Conservation (phyloP, 352 stramenopile genomes). For the Albugo candida region DNA sequence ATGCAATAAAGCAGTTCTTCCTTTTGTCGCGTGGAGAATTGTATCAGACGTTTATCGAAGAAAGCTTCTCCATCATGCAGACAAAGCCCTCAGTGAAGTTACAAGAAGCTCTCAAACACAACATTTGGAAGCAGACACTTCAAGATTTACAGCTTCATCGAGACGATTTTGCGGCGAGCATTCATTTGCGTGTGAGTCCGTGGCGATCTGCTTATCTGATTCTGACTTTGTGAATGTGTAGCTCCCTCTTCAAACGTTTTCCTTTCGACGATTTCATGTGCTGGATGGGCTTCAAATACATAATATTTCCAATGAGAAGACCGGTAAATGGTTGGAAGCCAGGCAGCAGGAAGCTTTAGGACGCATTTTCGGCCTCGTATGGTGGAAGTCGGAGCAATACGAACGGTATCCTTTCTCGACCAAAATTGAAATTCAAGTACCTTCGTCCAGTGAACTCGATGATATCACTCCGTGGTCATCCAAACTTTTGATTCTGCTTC, state of each 20-base stretch:
- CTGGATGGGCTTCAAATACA: background rate
- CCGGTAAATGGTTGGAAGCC: too few species aligned
- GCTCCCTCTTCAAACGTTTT: conserved; percentile 34
- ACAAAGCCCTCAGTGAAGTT: conserved; percentile 25
- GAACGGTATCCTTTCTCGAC: too few species aligned
- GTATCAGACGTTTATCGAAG: conserved; percentile 54
- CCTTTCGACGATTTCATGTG: conserved; percentile 17
- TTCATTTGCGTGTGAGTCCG: conserved; percentile 25
- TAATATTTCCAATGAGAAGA: too few species aligned
- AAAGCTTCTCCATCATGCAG: conserved; percentile 31
- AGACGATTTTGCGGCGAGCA: conserved; percentile 15
- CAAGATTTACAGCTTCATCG: conserved; percentile 25
- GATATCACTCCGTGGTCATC: too few species aligned
- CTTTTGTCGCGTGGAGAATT: conserved; percentile 42
- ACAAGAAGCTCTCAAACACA: conserved; percentile 40
- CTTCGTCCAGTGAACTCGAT: too few species aligned
- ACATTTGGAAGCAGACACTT: conserved; percentile 30
- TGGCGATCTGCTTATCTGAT: background rate
- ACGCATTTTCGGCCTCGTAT: too few species aligned
- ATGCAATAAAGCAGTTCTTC: conserved; percentile 44
- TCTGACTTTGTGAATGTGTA: background rate
- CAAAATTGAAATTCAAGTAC: too few species aligned
- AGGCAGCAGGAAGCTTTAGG: too few species aligned
- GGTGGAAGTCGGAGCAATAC: too few species aligned
- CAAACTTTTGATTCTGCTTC: too few species aligned